These are phyloP conservation scores for Anisodus acutangulus DNA, from an alignment of 257 asterid genomes.

Conservation along the genomic window DNA sequence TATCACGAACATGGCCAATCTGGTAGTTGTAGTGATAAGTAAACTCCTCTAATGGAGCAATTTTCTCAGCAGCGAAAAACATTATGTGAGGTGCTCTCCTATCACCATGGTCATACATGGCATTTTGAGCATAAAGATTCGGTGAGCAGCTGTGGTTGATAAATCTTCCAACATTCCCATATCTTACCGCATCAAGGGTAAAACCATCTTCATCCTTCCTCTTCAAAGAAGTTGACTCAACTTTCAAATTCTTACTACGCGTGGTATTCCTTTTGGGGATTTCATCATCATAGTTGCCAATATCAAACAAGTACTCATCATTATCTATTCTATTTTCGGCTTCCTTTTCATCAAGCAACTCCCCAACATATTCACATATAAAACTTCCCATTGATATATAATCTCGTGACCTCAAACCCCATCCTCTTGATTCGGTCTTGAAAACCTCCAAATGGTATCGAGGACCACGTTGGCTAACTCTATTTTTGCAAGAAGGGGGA, in stretches of 20 bases:
- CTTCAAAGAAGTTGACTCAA: slow-evolving; percentile 24
- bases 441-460: slow-evolving; percentile 47
- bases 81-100: slow-evolving; percentile 51
- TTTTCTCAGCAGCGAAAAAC: slow-evolving; percentile 55
- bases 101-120: slow-evolving; percentile 51
- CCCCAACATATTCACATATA: slow-evolving; percentile 62
- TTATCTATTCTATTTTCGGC: slow-evolving; percentile 33
- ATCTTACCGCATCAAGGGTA: slow-evolving; percentile 46
- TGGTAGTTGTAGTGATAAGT: slow-evolving; percentile 43
- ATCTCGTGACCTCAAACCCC: slow-evolving; percentile 58
- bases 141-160: slow-evolving; percentile 52
- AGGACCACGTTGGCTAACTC: slow-evolving; percentile 57
- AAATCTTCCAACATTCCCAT: slow-evolving; percentile 65
- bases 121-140: slow-evolving; percentile 46
- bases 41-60: slow-evolving; percentile 54
- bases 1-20: slow-evolving; percentile 37
- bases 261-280: background rate
- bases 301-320: slow-evolving; percentile 37
- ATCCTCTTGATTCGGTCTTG: slow-evolving; percentile 47
- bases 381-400: slow-evolving; percentile 50
- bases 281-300: slow-evolving; percentile 30
- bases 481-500: slow-evolving; percentile 54
- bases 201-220: slow-evolving; percentile 28
- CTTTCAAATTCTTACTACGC: background rate
- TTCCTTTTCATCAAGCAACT: slow-evolving; percentile 38